Conservation (phyloP, 306 rosid species). For the Hippophae rhamnoides region DNA sequence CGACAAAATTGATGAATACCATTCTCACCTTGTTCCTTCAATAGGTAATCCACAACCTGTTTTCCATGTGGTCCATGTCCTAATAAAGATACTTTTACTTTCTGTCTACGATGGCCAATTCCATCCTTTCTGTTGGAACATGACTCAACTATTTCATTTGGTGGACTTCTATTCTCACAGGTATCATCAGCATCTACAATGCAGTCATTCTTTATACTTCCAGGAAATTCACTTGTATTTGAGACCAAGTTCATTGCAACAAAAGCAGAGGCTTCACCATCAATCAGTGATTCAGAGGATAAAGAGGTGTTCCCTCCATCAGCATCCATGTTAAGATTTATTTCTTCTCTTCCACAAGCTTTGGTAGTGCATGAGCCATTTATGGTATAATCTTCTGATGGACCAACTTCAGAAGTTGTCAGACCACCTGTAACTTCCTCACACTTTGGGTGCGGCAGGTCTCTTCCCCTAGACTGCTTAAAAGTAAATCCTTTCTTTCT, state of each 20-base stretch:
- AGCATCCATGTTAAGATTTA: slow-evolving; percentile 18
- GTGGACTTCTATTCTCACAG: slow-evolving; percentile 13
- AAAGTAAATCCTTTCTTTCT: slow-evolving; percentile 59
- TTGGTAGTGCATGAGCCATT: slow-evolving; percentile 23
- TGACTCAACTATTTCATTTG: slow-evolving; percentile 25
- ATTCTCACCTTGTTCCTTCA: slow-evolving; percentile 60
- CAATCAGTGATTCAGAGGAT: slow-evolving; percentile 26
- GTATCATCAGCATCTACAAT: slow-evolving; percentile 22
- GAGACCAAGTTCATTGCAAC: slow-evolving; percentile 19
- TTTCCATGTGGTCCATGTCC: slow-evolving; percentile 98
- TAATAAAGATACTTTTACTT: slow-evolving; percentile 60
- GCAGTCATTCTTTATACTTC: slow-evolving; percentile 13
- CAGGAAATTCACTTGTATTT: slow-evolving; percentile 18
- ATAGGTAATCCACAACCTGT: slow-evolving; percentile 70
- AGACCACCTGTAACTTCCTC: slow-evolving; percentile 26
- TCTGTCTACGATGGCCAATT: slow-evolving; percentile 30
- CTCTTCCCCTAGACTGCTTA: slow-evolving; percentile 26
- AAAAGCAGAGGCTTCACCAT: slow-evolving; percentile 24
- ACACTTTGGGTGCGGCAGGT: slow-evolving; percentile 22
- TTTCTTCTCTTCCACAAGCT: slow-evolving; percentile 16
- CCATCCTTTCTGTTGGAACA: slow-evolving; percentile 19
- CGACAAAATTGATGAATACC: slow-evolving; percentile 72
- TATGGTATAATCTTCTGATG: slow-evolving; percentile 20
- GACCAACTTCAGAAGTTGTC: slow-evolving; percentile 14
- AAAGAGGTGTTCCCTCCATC: slow-evolving; percentile 21